Percentiles rank a stretch among this genome's conserved stretches.
Conservation (phyloP, 208 protist species). For the Naegleria gruberi region DNA sequence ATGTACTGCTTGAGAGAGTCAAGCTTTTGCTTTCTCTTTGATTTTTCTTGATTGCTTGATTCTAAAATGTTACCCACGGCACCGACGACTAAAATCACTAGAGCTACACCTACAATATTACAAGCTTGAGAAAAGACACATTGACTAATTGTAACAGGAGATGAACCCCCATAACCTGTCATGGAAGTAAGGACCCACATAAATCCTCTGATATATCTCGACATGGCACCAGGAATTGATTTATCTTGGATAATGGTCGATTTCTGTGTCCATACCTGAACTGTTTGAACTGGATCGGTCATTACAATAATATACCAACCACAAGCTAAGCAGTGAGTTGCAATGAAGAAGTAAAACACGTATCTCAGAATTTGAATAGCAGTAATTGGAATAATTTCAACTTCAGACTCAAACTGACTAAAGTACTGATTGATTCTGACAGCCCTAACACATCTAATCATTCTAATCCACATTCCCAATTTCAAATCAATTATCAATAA, state of each 20-base stretch:
- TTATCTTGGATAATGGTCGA: not conserved
- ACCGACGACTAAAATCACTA: slow-evolving; percentile 34
- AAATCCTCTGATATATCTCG: slow-evolving; percentile 26
- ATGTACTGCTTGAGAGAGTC: slow-evolving; percentile 31
- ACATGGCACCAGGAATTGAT: not conserved
- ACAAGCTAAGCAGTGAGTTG: slow-evolving; percentile 23
- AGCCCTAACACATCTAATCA: not conserved
- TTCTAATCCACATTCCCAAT: not conserved
- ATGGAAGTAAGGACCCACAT: slow-evolving; percentile 29
- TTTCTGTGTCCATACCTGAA: not conserved
- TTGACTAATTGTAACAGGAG: slow-evolving; percentile 4
- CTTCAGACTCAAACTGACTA: not conserved
- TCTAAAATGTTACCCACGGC: slow-evolving; percentile 27
- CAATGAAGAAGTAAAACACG: slow-evolving; percentile 22
- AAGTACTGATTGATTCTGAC: not conserved
- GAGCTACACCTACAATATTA: slow-evolving; percentile 23
- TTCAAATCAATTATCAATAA: not conserved
- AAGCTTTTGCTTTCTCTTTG: slow-evolving; percentile 7
- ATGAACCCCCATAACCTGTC: slow-evolving; percentile 34
- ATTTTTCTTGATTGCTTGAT: not conserved
- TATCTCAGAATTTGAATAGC: slow-evolving; percentile 23
- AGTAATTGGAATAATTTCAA: not conserved
- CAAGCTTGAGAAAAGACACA: slow-evolving; percentile 24
- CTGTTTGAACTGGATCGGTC: not conserved
- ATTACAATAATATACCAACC: slow-evolving; percentile 26